Evolutionary conservation across 441 rosid genomes (phyloP).

Genomic region (Adansonia rubrostipa): DNA sequence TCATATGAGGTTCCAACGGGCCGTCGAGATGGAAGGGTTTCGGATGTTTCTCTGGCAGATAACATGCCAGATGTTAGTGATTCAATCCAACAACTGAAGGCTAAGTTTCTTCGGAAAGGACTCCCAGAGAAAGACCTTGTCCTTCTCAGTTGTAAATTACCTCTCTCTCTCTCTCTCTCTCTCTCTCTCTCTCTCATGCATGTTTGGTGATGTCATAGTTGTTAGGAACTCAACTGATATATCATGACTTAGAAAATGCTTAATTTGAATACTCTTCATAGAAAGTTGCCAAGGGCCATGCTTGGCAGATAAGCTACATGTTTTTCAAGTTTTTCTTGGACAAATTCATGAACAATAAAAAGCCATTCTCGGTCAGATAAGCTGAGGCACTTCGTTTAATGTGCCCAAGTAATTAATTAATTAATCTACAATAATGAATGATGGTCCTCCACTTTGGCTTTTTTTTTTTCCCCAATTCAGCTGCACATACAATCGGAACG

Average conservation of each 20-base stretch:
- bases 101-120: constrained; percentile 62
- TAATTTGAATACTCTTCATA: too few relatives aligned
- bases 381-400: neutral
- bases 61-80: constrained; percentile 69
- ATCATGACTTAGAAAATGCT: constrained; percentile 23
- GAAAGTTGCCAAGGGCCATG: neutral
- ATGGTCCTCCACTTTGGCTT: constrained; percentile 15
- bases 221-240: constrained; percentile 40
- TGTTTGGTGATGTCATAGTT: constrained; percentile 24
- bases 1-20: constrained; percentile 67
- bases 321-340: neutral
- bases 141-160: constrained; percentile 54
- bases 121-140: constrained; percentile 70
- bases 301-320: neutral
- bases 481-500: constrained; percentile 87
- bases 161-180: constrained; percentile 19
- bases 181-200: constrained; percentile 31
- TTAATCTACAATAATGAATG: neutral
- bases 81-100: constrained; percentile 54
- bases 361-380: neutral
- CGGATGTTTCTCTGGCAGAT: constrained; percentile 48
- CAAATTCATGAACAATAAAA: neutral
- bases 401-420: neutral
- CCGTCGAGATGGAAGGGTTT: constrained; percentile 72
- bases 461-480: constrained; percentile 29